These are phyloP conservation scores for Aspergillus tamarii DNA, from an alignment of 2,329 filamentous ascomycete species.

Conservation along the genomic window DNA sequence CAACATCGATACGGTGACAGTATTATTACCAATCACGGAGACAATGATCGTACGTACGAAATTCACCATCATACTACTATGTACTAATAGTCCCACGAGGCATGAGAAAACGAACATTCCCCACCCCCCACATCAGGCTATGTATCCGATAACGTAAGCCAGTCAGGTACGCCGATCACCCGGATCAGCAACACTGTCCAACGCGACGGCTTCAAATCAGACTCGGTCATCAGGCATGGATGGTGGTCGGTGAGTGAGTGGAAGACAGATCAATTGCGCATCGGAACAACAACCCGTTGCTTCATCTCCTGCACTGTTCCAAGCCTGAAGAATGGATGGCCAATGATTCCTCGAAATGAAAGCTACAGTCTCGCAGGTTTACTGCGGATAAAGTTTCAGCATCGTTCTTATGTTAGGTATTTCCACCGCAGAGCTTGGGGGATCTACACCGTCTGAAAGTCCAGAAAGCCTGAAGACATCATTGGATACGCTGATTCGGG, in stretches of 20 bases:
- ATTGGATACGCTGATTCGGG: slow-evolving; percentile 16
- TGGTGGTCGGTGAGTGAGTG: background rate
- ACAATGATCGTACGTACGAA: background rate
- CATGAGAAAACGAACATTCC: background rate
- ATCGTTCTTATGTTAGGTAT: background rate
- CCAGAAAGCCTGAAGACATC: background rate
- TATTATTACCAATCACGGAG: background rate
- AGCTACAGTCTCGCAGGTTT: background rate
- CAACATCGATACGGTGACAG: background rate
- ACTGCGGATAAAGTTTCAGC: background rate
- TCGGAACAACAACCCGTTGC: background rate
- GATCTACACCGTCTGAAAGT: slow-evolving; percentile 5
- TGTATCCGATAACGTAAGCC: slow-evolving; percentile 12
- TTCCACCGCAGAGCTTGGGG: background rate
- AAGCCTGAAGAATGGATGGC: background rate
- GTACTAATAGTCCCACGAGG: background rate
- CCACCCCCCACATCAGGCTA: slow-evolving; percentile 4
- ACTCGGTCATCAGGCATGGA: slow-evolving; percentile 1
- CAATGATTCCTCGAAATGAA: background rate
- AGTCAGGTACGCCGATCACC: slow-evolving; percentile 19
- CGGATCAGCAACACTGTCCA: background rate
- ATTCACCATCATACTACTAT: background rate
- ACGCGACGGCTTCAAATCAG: slow-evolving; percentile 7
- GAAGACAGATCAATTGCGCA: background rate
- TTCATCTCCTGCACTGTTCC: background rate